phyloP scores from a whole-genome alignment of 768 basidiomycete genomes.

The Collybia mongolica region DNA sequence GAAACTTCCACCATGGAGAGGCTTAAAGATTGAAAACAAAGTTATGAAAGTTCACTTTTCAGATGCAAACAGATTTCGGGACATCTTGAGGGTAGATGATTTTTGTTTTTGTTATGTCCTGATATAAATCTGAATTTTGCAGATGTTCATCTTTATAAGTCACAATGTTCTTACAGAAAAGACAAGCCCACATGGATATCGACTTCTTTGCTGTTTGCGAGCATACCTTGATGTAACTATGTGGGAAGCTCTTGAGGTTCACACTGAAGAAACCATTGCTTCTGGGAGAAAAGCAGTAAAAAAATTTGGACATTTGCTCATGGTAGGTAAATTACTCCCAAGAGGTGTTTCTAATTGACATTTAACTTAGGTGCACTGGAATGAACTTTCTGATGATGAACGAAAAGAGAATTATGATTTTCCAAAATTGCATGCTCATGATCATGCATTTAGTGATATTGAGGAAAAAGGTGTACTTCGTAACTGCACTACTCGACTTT shows the following conservation, averaged over 20 bases:
- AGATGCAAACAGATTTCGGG: conserved; percentile 9
- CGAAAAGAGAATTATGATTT: conserved; percentile 29
- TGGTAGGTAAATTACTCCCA: conserved; percentile 18
- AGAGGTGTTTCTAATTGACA: conserved; percentile 7
- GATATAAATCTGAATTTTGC: background rate
- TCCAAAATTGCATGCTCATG: conserved; percentile 31
- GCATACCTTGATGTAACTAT: conserved; percentile 3
- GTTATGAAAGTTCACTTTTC: conserved; percentile 12
- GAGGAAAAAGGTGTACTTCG: conserved; percentile 23
- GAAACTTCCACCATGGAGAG: conserved; percentile 7
- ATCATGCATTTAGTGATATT: conserved; percentile 32
- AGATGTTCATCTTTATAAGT: background rate
- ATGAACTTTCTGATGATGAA: background rate
- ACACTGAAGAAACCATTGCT: conserved; percentile 3
- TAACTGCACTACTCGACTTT: conserved; percentile 29
- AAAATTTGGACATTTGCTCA: conserved; percentile 14
- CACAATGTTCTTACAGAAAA: background rate
- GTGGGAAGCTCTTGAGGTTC: conserved; percentile 6
- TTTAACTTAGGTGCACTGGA: conserved; percentile 8
- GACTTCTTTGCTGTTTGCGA: conserved; percentile 1
- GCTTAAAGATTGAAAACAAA: conserved; percentile 6
- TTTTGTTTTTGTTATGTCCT: background rate
- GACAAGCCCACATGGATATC: background rate
- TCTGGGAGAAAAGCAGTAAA: conserved; percentile 9
- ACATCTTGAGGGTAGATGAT: conserved; percentile 9